Evolutionary conservation across 2,329 filamentous ascomycete genomes (phyloP).

Genomic region (Arthrobotrys iridis): DNA sequence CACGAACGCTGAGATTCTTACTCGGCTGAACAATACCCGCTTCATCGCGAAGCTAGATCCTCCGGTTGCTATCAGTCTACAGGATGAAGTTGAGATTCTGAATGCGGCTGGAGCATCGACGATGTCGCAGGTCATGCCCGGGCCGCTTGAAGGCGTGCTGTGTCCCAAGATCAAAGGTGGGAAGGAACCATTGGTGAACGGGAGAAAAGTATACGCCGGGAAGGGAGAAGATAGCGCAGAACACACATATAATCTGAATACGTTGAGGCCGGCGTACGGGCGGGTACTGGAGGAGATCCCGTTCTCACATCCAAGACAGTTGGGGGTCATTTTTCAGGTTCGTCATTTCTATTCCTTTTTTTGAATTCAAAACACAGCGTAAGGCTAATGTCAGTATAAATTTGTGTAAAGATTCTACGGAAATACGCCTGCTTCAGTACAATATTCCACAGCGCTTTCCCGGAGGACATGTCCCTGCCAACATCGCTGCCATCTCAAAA

Average conservation of each 20-base stretch:
- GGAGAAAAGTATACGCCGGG: slow-evolving; percentile 55
- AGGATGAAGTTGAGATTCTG: slow-evolving; percentile 56
- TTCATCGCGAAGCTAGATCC: slow-evolving; percentile 81
- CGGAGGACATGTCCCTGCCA: slow-evolving; percentile 12
- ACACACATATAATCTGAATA: slow-evolving; percentile 71
- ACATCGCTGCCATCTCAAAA: slow-evolving; percentile 6
- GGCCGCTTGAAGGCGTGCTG: slow-evolving; percentile 53
- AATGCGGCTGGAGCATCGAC: slow-evolving; percentile 50
- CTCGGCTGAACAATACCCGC: slow-evolving; percentile 53
- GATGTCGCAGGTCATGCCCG: slow-evolving; percentile 43
- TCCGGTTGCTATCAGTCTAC: slow-evolving; percentile 73
- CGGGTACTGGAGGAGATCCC: slow-evolving; percentile 74
- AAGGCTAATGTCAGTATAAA: not conserved
- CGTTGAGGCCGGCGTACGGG: slow-evolving; percentile 78
- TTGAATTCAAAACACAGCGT: too few species aligned
- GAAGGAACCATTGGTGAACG: slow-evolving; percentile 29
- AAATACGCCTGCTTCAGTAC: slow-evolving; percentile 78
- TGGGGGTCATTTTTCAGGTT: slow-evolving; percentile 75
- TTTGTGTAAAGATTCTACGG: slow-evolving; percentile 65
- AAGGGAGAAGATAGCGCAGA: slow-evolving; percentile 53
- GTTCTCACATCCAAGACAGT: slow-evolving; percentile 80
- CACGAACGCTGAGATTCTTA: slow-evolving; percentile 38
- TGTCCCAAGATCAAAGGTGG: slow-evolving; percentile 52
- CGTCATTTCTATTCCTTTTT: not conserved
- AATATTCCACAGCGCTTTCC: slow-evolving; percentile 64